These are phyloP conservation scores for Holtermanniella nyarrowii DNA, from an alignment of 768 basidiomycete genomes.

Conservation along the genomic window DNA sequence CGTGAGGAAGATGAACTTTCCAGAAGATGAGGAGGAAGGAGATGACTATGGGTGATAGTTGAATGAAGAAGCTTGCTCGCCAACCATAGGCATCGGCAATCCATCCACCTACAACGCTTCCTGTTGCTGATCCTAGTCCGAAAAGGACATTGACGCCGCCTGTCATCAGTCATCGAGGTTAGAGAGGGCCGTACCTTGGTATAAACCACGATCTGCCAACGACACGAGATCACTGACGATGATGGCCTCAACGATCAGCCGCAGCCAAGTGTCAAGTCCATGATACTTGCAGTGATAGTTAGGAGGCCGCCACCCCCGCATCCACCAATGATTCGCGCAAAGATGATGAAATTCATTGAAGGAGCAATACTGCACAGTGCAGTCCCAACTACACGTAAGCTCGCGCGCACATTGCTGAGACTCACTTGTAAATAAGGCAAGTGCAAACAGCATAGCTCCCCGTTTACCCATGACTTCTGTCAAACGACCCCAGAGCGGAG, in stretches of 20 bases:
- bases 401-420: too few species aligned
- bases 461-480: conserved; percentile 20
- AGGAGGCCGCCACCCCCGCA: conserved; percentile 24
- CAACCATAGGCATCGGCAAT: conserved; percentile 26
- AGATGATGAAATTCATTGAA: conserved; percentile 16
- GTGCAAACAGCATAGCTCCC: conserved; percentile 18
- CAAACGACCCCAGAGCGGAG: conserved; percentile 26
- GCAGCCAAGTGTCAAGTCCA: neutral
- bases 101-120: conserved; percentile 26
- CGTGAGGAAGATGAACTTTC: conserved; percentile 24
- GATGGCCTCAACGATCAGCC: conserved; percentile 15
- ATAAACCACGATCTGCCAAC: conserved; percentile 29
- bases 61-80: conserved; percentile 28
- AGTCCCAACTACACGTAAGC: conserved; percentile 9
- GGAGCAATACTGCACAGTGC: conserved; percentile 20
- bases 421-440: conserved; percentile 16
- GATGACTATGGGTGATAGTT: conserved; percentile 21
- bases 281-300: conserved; percentile 22
- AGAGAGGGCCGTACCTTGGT: conserved; percentile 15
- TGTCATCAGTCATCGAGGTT: neutral
- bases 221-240: conserved; percentile 33
- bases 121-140: conserved; percentile 19
- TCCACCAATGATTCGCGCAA: conserved; percentile 21
- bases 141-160: conserved; percentile 26
- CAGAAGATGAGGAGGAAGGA: conserved; percentile 17